Base-by-base conservation (phyloP, 192 early-diverging fungal species). In the Rhizoclosmatium sp. region DNA sequence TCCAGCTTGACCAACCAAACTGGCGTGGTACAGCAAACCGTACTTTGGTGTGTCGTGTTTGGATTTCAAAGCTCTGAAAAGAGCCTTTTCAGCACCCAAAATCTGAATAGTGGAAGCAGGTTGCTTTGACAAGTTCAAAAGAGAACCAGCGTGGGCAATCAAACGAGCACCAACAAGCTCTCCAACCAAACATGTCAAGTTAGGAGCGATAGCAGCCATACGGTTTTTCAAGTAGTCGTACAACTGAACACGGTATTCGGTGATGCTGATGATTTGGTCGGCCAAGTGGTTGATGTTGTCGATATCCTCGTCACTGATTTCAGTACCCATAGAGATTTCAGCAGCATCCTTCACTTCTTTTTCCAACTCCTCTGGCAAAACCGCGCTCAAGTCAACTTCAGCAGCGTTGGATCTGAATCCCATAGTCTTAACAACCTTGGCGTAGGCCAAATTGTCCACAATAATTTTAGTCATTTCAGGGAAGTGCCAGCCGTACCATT, bases 401-500 rank as follows among this genome's bases (percentile, higher is more conserved):
- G 92, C 88, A 54, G 92, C 90, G 78, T 94, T 95, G 80, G 92
- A 91, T 71, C 97, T 92, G 92, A 96, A 93, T 58, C 95, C 96
- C 88, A 97, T 95, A 75, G 87, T 84, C 89, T 95, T 94, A 65
- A 99, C 91, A 45, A 93, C 85, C 87, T 93, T 92, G 82, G 98
- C 91, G 78, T 95, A 99, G 21, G 95, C 94, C 69, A 96, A 84
- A 87, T 99, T 99, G 83, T 99, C 96, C 76, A 94, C 92, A 78
- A 99, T 87, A 74, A 98, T 93, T 89, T 94, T 96, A 83, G 90
- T 92, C 93, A 99, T 95, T 91, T 99, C 98, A 59, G 98, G 98
- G 92, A 99, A 99, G 83, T 99, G 98, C 96, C 96, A 99, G 54
- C 96, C 96, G 82, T 99, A 88, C 98, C 98, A 99, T 87, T 99